Base-by-base conservation (phyloP, 2,329 filamentous ascomycete species). In the Fusarium caatingaense region DNA sequence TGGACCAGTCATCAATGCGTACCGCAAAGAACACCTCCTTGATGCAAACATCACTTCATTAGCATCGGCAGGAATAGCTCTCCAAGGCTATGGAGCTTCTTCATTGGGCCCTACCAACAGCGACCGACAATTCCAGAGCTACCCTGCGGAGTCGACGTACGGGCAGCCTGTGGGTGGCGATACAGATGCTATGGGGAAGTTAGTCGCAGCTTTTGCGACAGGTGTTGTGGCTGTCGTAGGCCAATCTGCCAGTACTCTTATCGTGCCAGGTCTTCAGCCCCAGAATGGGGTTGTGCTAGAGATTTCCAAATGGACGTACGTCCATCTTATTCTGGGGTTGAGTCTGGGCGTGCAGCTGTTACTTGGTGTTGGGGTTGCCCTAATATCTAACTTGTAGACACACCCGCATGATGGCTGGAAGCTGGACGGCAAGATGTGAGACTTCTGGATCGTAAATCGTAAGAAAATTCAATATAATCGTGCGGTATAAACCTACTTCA, bases 71-170 rank as follows among this genome's bases (percentile, higher is more conserved):
- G 64, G 67, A 3, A 73, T 75, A 56, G 73, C 73, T 2, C 60
- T 75, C 1, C 73, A 75, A 42, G 73, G 71, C 2, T 74, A 73
- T 13, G 64, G 68, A 13, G 72, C 72, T 4, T 74, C 72, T 23
- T 71, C 66, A 2, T 28, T 74, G 2, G 50, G 59, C 2, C 49
- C 68, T 4, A 56, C 48, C 13, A 58, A 69, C 21, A 69, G 49
- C 34, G 58, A 64, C 45, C 60, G 51, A 30, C 68, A 71, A 32
- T 71, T 71, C 16, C 81, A 83, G 67, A 80, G 78, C 12, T 85
- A 84, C 53, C 83, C 83, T 0, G 75, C 78, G 27, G 80, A 83
- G 53, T 79, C 80, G 2, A 61, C 75, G 7, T 83, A 80, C 53
- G 83, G 83, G 3, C 40, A 44, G 0, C 73, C 78, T 5, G 55